Base-by-base conservation (phyloP, 228 moss, liverwort and hornwort species). In the Sphagnum magellanicum region DNA sequence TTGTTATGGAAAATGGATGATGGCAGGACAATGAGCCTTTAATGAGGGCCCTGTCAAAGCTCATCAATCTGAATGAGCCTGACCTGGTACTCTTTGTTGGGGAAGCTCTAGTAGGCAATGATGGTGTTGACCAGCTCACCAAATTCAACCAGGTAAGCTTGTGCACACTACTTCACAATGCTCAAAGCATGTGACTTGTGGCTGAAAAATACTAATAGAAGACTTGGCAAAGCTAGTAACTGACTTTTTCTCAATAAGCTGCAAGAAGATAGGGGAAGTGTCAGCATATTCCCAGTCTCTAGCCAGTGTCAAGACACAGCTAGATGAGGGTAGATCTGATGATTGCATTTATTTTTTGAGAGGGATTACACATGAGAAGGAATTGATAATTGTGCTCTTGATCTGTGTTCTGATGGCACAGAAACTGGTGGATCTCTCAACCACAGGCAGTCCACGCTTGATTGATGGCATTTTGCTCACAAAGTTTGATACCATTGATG, bases 401-500 rank as follows among this genome's bases (percentile, higher is more conserved):
- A 6, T 10, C 17, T 69, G 13, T 58, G 32, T 60, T 16, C 12
- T 0, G 55, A 57, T 32, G 32, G 32, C 32, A 32, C 81, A 97
- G 92, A 94, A 90, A 75, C 74, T 98, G 78, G 89, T 90, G 46
- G 98, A 98, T 81, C 84, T 98, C 52, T 87, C 98, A 63, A 81
- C 89, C 48, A 94, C 82, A 58, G 65, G 89, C 10, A 51, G 77
- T 59, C 82, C 88, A 72, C 85, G 91, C 6, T 77, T 92, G 79
- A 94, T 98, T 47, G 98, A 98, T 78, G 98, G 98, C n/a, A 94
- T 98, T 69, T 74, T 98, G 55, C 86, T 98, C 63, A 98, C 98
- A 51, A 98, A 98, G 80, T 98, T 94, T 71, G 98, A 98, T 72
- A 98, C 98, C 61, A 94, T 98, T 59, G 98, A 98, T 86, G 98